phyloP scores from a whole-genome alignment of 2,329 filamentous ascomycete species.

The Lasiodiplodia citricola region DNA sequence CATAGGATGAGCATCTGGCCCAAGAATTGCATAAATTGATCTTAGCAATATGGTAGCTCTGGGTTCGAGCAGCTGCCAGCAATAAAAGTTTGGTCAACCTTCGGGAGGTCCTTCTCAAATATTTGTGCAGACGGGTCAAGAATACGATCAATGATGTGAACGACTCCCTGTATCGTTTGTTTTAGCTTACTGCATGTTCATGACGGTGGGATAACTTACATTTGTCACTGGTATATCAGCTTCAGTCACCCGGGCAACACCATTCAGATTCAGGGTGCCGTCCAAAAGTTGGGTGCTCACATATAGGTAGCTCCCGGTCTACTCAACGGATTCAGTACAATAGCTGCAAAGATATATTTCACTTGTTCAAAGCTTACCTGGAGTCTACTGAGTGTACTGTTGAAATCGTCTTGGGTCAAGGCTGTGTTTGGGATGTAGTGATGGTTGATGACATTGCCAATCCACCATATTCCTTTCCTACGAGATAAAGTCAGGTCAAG shows the following conservation, averaged over 20 bases:
- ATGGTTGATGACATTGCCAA: conserved; percentile 21
- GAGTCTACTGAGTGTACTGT: background rate
- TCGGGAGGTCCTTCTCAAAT: conserved; percentile 34
- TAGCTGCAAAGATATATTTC: no score
- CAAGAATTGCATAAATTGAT: no score
- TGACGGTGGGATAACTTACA: background rate
- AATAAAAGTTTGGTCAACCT: conserved; percentile 34
- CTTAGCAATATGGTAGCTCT: conserved; percentile 33
- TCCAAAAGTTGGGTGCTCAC: conserved; percentile 9
- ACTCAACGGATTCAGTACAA: no score
- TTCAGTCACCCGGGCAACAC: conserved; percentile 13
- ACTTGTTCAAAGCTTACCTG: background rate
- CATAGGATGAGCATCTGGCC: no score
- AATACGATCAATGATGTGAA: conserved; percentile 35
- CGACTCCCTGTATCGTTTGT: conserved; percentile 29
- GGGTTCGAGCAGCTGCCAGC: conserved; percentile 37
- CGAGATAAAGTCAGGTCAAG: background rate
- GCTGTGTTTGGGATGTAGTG: conserved; percentile 22
- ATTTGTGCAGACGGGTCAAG: conserved; percentile 36
- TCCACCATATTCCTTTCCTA: conserved; percentile 25
- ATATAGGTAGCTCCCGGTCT: conserved; percentile 23
- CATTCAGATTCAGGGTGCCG: conserved; percentile 1
- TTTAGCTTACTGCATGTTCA: background rate
- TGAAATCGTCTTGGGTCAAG: conserved; percentile 1
- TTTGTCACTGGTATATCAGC: conserved; percentile 23